phyloP scores from a whole-genome alignment of 441 rosid species.

The Pelargonium myrrhifolium region DNA sequence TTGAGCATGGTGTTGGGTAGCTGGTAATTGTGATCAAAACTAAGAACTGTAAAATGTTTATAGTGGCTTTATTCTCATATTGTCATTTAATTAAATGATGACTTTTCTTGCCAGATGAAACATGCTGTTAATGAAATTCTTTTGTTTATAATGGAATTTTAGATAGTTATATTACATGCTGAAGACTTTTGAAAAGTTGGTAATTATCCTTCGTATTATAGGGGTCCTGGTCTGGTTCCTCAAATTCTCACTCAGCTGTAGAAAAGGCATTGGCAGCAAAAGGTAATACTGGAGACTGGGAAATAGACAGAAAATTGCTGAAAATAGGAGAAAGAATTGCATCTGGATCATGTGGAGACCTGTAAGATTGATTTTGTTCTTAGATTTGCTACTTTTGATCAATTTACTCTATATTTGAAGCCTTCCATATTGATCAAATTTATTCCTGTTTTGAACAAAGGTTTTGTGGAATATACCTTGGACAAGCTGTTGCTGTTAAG shows the following conservation, averaged over 20 bases:
- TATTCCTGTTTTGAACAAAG: slow-evolving; percentile 29
- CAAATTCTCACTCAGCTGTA: slow-evolving; percentile 30
- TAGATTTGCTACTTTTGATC: slow-evolving; percentile 12
- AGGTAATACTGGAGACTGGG: slow-evolving; percentile 39
- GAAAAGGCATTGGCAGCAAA: slow-evolving; percentile 29
- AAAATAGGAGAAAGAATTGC: slow-evolving; percentile 61
- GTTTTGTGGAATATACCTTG: slow-evolving; percentile 54
- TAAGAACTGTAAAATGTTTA: neutral
- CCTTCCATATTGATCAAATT: slow-evolving; percentile 14
- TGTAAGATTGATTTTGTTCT: slow-evolving; percentile 37
- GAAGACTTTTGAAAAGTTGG: slow-evolving; percentile 10
- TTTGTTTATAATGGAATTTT: neutral
- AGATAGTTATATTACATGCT: slow-evolving; percentile 10
- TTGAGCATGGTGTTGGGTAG: neutral
- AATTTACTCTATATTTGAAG: slow-evolving; percentile 6
- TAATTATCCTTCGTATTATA: slow-evolving; percentile 23
- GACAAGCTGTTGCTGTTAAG: slow-evolving; percentile 71
- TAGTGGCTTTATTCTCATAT: neutral
- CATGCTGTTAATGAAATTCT: too few species aligned
- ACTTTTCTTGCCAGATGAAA: neutral
- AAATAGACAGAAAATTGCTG: slow-evolving; percentile 51
- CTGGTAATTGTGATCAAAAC: neutral
- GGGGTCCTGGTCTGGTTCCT: slow-evolving; percentile 63
- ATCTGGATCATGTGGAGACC: slow-evolving; percentile 68
- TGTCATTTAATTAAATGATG: neutral